These are phyloP conservation scores for Letharia columbiana DNA, from an alignment of 495 filamentous ascomycete species.

Conservation along the genomic window DNA sequence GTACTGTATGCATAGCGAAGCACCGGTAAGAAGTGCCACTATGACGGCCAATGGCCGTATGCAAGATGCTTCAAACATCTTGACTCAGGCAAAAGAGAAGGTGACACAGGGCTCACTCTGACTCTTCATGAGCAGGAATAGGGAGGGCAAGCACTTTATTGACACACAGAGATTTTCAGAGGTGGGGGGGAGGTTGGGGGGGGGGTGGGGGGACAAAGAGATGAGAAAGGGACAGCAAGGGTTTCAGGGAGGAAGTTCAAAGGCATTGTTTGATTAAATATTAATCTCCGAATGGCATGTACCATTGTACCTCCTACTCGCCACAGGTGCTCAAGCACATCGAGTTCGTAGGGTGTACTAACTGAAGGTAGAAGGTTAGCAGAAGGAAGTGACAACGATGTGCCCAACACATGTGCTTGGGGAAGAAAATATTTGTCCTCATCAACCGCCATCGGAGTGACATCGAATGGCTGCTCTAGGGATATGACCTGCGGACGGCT, in stretches of 20 bases:
- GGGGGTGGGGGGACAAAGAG: not conserved
- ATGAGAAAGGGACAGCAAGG: not conserved
- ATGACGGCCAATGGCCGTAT: not conserved
- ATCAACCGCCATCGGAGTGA: not conserved
- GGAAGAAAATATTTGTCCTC: not conserved
- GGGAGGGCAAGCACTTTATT: not conserved
- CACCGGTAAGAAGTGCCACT: not conserved
- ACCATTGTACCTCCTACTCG: not conserved
- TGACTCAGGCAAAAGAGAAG: not conserved
- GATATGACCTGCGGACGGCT: conserved; percentile 1
- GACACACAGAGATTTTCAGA: not conserved
- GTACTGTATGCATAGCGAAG: conserved; percentile 13
- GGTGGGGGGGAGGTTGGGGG: not conserved
- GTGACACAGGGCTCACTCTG: conserved; percentile 1
- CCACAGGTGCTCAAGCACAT: not conserved
- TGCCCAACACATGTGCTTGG: conserved; percentile 1
- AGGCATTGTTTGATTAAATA: not conserved
- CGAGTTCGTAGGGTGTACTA: not conserved
- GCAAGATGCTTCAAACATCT: conserved; percentile 1
- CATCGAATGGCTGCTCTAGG: not conserved
- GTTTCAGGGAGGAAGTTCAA: not conserved
- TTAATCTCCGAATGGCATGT: not conserved
- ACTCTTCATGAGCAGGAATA: not conserved
- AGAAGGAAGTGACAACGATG: not conserved
- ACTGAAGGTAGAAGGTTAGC: not conserved